Percentiles rank a stretch among this genome's conserved stretches.
Evolutionary conservation across 2,329 filamentous ascomycete genomes (phyloP).

Genomic region (Venturia nashicola): DNA sequence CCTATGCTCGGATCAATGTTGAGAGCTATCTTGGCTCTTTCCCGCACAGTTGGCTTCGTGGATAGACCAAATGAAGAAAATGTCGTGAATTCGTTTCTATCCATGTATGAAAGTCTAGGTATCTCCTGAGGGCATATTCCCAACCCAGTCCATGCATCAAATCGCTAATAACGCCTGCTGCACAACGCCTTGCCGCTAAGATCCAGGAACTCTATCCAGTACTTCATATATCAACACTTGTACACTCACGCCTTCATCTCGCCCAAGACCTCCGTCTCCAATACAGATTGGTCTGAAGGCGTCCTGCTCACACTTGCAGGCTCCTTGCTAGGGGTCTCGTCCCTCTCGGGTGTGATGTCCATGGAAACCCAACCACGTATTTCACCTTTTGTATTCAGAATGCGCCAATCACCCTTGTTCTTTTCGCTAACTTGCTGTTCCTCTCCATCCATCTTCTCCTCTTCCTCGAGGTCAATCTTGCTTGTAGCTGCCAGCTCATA

Average conservation of each 20-base stretch:
- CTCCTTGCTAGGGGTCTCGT: constrained; percentile 15
- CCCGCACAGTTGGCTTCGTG: no score
- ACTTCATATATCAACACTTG: background rate
- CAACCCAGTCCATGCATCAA: background rate
- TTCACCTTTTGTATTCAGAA: constrained; percentile 18
- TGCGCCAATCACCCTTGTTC: constrained; percentile 19
- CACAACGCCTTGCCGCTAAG: background rate
- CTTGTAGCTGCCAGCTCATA: constrained; percentile 30
- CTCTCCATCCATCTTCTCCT: constrained; percentile 8
- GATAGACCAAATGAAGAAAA: no score
- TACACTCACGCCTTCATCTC: constrained; percentile 14
- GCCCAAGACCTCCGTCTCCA: constrained; percentile 24
- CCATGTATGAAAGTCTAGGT: background rate
- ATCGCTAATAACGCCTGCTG: background rate
- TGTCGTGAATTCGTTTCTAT: background rate
- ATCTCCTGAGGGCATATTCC: background rate
- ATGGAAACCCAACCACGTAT: constrained; percentile 25
- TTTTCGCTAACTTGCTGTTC: constrained; percentile 12
- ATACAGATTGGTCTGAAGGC: constrained; percentile 17
- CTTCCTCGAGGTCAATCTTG: constrained; percentile 26
- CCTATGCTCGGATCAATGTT: no score
- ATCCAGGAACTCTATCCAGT: background rate
- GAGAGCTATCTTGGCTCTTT: background rate
- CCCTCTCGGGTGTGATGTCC: constrained; percentile 1
- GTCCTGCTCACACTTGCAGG: constrained; percentile 18